These are phyloP conservation scores for Teratosphaeria zuluensis DNA, from an alignment of 2,329 filamentous ascomycete genomes.

Conservation along the genomic window DNA sequence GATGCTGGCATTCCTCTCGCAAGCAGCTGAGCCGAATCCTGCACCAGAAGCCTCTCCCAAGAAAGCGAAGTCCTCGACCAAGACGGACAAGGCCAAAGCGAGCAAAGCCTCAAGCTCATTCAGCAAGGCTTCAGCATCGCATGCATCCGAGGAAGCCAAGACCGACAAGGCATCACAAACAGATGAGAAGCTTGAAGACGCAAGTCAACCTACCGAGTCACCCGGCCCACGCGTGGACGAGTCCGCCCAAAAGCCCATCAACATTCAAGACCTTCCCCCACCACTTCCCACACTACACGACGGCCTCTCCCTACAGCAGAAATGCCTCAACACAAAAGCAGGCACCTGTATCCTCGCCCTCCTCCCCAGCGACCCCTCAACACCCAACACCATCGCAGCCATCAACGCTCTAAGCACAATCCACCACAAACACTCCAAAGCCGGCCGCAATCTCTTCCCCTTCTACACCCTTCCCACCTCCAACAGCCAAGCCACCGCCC, in stretches of 20 bases:
- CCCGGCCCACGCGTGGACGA: slow-evolving; percentile 38
- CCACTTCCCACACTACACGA: slow-evolving; percentile 58
- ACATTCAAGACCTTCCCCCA: slow-evolving; percentile 43
- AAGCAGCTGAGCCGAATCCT: slow-evolving; percentile 68
- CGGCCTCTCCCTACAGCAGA: slow-evolving; percentile 52
- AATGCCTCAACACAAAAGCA: slow-evolving; percentile 67
- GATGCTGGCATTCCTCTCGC: slow-evolving; percentile 73
- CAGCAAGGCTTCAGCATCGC: slow-evolving; percentile 42
- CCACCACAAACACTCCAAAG: slow-evolving; percentile 61
- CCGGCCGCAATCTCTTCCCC: slow-evolving; percentile 64
- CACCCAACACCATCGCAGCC: slow-evolving; percentile 20
- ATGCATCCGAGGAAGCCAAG: slow-evolving; percentile 40
- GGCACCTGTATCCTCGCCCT: slow-evolving; percentile 76
- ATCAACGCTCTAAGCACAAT: slow-evolving; percentile 61
- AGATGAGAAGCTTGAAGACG: slow-evolving; percentile 40
- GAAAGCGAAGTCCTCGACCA: slow-evolving; percentile 30
- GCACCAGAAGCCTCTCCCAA: slow-evolving; percentile 48
- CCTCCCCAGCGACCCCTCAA: slow-evolving; percentile 36
- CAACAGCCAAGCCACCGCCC: slow-evolving; percentile 45
- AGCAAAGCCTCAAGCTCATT: slow-evolving; percentile 36
- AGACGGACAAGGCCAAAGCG: slow-evolving; percentile 36
- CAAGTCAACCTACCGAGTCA: slow-evolving; percentile 43
- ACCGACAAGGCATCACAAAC: slow-evolving; percentile 40
- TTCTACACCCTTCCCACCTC: slow-evolving; percentile 64
- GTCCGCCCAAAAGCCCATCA: slow-evolving; percentile 36